Conservation (phyloP, 106 monocot species). For the Phalaenopsis aphrodite region DNA sequence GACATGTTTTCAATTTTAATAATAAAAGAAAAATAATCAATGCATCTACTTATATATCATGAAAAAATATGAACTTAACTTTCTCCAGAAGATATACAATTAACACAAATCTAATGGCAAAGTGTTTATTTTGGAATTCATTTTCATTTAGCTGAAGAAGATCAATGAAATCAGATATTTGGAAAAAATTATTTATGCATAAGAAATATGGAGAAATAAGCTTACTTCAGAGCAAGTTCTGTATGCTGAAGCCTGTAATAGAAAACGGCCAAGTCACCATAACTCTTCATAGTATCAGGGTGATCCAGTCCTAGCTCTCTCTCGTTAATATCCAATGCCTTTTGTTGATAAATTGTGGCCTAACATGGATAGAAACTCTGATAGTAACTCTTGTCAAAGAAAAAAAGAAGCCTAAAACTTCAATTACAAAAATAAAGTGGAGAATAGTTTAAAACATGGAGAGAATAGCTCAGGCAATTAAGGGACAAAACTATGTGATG, state of each 20-base stretch:
- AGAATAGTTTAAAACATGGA: neutral
- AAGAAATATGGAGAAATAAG: neutral
- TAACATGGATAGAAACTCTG: conserved; percentile 18
- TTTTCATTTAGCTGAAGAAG: too few species aligned
- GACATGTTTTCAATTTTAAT: neutral
- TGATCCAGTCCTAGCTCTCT: conserved; percentile 98
- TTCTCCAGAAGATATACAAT: neutral
- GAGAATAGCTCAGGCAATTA: neutral
- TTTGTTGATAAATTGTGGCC: conserved; percentile 99
- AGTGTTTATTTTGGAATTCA: too few species aligned
- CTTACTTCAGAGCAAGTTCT: conserved; percentile 94
- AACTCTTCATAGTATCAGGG: conserved; percentile 99
- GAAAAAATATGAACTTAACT: neutral
- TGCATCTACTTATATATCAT: neutral
- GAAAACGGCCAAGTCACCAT: conserved; percentile 98
- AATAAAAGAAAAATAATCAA: neutral
- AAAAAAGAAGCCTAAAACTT: neutral
- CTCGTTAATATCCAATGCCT: conserved; percentile 98
- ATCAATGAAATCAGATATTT: too few species aligned
- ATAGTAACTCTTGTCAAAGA: neutral
- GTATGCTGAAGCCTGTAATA: conserved; percentile 98
- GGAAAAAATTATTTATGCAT: neutral
- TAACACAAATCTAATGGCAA: too few species aligned
- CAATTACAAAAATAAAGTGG: neutral
- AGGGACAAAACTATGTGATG: neutral